These are phyloP conservation scores for Biscogniauxia marginata DNA, from an alignment of 2,329 filamentous ascomycete genomes.

Conservation along the genomic window DNA sequence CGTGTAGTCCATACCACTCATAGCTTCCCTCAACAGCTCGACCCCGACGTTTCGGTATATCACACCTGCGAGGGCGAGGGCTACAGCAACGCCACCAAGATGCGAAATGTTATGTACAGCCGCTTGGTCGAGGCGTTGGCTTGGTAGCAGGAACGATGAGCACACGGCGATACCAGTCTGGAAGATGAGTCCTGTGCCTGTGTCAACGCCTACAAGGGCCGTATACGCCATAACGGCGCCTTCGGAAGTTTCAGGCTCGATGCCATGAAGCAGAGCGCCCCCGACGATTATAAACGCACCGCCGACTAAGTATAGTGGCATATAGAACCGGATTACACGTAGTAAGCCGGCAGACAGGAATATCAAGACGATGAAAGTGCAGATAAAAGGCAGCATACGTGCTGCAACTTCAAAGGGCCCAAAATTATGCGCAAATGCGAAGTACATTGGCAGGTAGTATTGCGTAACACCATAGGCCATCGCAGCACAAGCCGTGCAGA, in stretches of 20 bases:
- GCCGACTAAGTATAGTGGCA: neutral
- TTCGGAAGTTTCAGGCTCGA: neutral
- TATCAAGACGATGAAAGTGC: slow-evolving; percentile 52
- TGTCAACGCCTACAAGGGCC: neutral
- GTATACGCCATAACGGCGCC: neutral
- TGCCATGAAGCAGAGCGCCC: neutral
- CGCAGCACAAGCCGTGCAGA: slow-evolving; percentile 37
- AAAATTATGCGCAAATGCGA: slow-evolving; percentile 49
- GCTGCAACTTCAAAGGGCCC: slow-evolving; percentile 40
- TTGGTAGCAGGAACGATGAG: neutral
- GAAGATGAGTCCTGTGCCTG: neutral
- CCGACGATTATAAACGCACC: neutral
- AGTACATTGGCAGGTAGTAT: slow-evolving; percentile 56
- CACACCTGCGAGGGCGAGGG: neutral
- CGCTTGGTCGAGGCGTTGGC: neutral
- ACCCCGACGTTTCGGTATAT: neutral
- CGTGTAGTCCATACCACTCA: neutral
- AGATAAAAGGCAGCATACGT: slow-evolving; percentile 37
- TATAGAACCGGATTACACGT: slow-evolving; percentile 4
- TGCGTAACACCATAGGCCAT: slow-evolving; percentile 40
- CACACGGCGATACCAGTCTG: neutral
- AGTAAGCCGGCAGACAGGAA: slow-evolving; percentile 52
- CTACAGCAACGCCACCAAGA: neutral
- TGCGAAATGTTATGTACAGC: neutral
- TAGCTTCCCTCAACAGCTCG: neutral